Evolutionary conservation across 495 filamentous ascomycete species (phyloP), one percentile per base, ranked within the genome.

Genomic region (Opeltia flavorubescens): DNA sequence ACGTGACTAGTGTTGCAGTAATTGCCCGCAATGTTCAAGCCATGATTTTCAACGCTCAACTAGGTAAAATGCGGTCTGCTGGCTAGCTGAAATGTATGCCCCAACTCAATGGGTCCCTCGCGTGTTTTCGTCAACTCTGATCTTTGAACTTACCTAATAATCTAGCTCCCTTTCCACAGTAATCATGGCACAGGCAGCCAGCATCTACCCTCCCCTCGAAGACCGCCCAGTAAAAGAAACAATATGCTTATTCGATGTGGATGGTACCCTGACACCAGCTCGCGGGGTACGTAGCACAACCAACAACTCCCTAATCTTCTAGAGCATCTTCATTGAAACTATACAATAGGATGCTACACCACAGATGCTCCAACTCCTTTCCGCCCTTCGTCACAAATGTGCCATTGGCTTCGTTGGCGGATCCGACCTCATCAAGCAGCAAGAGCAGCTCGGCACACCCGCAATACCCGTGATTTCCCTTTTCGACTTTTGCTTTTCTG

Each of bases 401-500:
- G 89, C 86, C 50, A 91, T 95, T 57, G 91, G 89, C 51, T 94
- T 74, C 63, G 91, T 91, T 31, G 86, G 86, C 51, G 86, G 86
- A 46, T 88, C 83, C 48, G 79, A 98, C 70, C 71, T 94, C 38
- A 67, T 66, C 41, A 96, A 98, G 69, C 91, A 96, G 61, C 86
- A 96, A 61, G 91, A 98, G 62, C 91, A 98, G 64, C 77, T 96
- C 23, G 89, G 86, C 56, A 70, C 71, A 2, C 47, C 63, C 25
- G 54, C 60, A 26, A 70, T 81, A 40, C 62, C 77, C 57, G 86
- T 89, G 6, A 86, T 78, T 5, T 61, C 74, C 33, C 77, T 95
- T 48, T 98, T 96, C 68, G 89, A 96, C 68, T 95, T 85, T 68
- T 89, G 83, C 71, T 96, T 96, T 70, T 66, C 86, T 44, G 89